Evolutionary conservation across 1,284 basidiomycete species (phyloP), one percentile per base, ranked within the genome.

Genomic region (Macrocystidia cucumis): DNA sequence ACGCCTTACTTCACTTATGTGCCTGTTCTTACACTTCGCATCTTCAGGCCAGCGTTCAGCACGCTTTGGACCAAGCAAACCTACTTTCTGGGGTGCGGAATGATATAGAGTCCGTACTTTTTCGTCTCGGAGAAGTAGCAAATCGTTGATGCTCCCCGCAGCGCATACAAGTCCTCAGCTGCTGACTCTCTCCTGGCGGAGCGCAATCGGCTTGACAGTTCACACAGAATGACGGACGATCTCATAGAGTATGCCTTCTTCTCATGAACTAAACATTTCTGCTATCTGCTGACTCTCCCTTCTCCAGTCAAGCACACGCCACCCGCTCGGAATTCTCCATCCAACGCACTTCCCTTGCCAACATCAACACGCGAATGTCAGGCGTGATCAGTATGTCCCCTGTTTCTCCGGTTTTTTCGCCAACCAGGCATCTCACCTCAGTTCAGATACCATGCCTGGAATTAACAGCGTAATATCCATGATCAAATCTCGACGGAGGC

Each of bases 191-290:
- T 98, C 24, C 68, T 98, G 11, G 80, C 82, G 13, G 95, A 98
- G 60, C 74, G 96, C 22, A 76, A 81, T 3, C 72, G 78, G 39
- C 92, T 98, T 47, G 95, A 98, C 59, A 88, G 79, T 46, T 91
- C 86, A 16, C 92, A 98, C 62, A 68, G 76, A 44, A 97, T 98
- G 92, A 87, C 91, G 21, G 95, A 98, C 55, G 86, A 89, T 30
- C 77, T 93, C 22, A 67, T 98, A 12, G 76, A 87, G 92, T 96
- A 52, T 44, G 81, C 57, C 16, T 18, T 29, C 9, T 19, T 25
- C 18, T 34, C n/a, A n/a, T n/a, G n/a, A n/a, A n/a, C n/a, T n/a
- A n/a, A n/a, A n/a, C n/a, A n/a, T n/a, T n/a, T n/a, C n/a, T n/a
- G n/a, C n/a, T 34, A 7, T 44, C 17, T 31, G n/a, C n/a, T n/a